phyloP scores from a whole-genome alignment of 1,139 yeast species.

The Yamadazyma aaseri region DNA sequence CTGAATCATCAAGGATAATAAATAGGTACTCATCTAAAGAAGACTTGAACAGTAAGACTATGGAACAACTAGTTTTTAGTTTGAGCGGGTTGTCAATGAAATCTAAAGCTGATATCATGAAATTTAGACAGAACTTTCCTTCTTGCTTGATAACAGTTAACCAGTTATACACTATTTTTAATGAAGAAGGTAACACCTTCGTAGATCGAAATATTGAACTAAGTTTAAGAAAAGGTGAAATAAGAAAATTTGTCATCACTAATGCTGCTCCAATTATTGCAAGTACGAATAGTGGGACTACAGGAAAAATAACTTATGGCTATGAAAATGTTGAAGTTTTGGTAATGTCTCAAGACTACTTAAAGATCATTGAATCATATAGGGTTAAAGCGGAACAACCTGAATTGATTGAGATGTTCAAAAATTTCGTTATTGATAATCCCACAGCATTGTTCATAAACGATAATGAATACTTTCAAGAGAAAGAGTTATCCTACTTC shows the following conservation, averaged over 20 bases:
- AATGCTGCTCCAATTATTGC: slow-evolving; percentile 47
- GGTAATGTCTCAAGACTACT: slow-evolving; percentile 24
- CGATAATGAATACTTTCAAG: slow-evolving; percentile 22
- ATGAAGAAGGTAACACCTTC: slow-evolving; percentile 41
- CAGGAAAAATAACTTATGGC: slow-evolving; percentile 43
- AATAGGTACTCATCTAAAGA: slow-evolving; percentile 19
- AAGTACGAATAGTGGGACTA: slow-evolving; percentile 8
- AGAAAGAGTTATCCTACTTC: slow-evolving; percentile 32
- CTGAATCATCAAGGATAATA: slow-evolving; percentile 31
- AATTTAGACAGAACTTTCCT: slow-evolving; percentile 35
- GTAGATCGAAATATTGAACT: slow-evolving; percentile 43
- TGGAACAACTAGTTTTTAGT: slow-evolving; percentile 34
- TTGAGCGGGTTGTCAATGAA: slow-evolving; percentile 33
- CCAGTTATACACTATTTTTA: slow-evolving; percentile 43
- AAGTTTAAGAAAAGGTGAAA: slow-evolving; percentile 29
- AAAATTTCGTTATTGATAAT: slow-evolving; percentile 21
- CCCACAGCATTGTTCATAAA: slow-evolving; percentile 34
- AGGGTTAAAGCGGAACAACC: slow-evolving; percentile 2
- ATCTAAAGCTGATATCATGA: slow-evolving; percentile 38
- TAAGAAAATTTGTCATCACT: slow-evolving; percentile 41
- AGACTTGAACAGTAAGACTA: slow-evolving; percentile 14
- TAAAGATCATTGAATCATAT: slow-evolving; percentile 12
- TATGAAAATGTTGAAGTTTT: slow-evolving; percentile 45
- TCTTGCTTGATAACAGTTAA: slow-evolving; percentile 35
- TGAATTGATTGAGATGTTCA: slow-evolving; percentile 22